Evolutionary conservation across 129 eudicot species (phyloP).

Genomic region (Deinandra increscens): DNA sequence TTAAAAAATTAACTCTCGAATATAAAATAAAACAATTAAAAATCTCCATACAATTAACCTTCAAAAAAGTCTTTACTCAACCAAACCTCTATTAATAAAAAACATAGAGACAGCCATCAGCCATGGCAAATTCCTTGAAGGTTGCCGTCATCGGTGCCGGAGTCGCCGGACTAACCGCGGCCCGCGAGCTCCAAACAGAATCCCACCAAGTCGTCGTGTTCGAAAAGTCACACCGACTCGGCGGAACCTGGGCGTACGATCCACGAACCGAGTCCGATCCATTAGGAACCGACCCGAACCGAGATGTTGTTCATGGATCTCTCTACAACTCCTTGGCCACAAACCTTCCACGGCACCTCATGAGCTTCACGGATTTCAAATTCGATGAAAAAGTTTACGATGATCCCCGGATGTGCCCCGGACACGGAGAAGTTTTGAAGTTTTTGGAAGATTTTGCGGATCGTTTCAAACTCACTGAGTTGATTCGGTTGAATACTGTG

Average conservation of each 20-base stretch:
- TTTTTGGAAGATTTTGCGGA: slow-evolving; percentile 51
- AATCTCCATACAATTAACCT: neutral
- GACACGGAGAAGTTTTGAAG: slow-evolving; percentile 59
- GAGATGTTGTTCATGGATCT: slow-evolving; percentile 58
- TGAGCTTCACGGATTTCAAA: slow-evolving; percentile 65
- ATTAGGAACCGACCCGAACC: slow-evolving; percentile 46
- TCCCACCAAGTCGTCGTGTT: slow-evolving; percentile 56
- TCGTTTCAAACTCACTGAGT: slow-evolving; percentile 36
- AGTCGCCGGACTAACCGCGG: slow-evolving; percentile 45
- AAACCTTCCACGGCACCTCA: slow-evolving; percentile 50
- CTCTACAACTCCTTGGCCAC: slow-evolving; percentile 53
- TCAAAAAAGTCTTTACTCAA: neutral
- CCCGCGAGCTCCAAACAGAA: slow-evolving; percentile 59
- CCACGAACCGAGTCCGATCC: slow-evolving; percentile 63
- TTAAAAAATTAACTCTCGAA: no score
- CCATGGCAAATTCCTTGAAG: slow-evolving; percentile 38
- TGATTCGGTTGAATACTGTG: slow-evolving; percentile 42
- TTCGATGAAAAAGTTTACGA: slow-evolving; percentile 33
- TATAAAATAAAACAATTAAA: neutral
- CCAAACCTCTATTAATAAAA: neutral
- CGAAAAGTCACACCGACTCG: slow-evolving; percentile 44
- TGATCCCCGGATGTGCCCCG: slow-evolving; percentile 45
- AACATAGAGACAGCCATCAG: neutral
- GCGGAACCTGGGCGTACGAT: slow-evolving; percentile 71
- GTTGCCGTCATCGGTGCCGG: slow-evolving; percentile 87